Conservation (phyloP, 495 filamentous ascomycete genomes). For the Aspergillus sparsus region DNA sequence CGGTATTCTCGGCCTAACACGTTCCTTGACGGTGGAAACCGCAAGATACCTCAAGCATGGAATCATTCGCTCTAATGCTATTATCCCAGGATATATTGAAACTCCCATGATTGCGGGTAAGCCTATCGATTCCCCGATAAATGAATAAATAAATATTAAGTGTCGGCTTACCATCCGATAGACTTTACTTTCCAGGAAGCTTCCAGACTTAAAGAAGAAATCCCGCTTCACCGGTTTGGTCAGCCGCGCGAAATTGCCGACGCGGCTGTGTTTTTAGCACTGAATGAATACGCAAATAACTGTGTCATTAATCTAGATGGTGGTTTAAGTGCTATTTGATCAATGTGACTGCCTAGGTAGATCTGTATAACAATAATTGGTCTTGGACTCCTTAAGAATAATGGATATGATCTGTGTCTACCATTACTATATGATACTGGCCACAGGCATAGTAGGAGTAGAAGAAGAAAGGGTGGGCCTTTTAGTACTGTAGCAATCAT, state of each 20-base stretch:
- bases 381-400: not conserved
- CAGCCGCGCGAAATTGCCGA: conserved; percentile 72
- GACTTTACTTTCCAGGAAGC: conserved; percentile 41
- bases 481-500: too few species aligned
- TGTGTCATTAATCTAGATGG: conserved; percentile 86
- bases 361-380: not conserved
- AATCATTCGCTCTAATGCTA: conserved; percentile 71
- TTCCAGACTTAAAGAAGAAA: conserved; percentile 41
- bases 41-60: conserved; percentile 35
- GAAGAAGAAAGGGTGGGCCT: too few species aligned
- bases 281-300: conserved; percentile 78
- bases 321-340: conserved; percentile 67
- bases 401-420: not conserved
- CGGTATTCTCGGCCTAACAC: conserved; percentile 73
- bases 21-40: conserved; percentile 66
- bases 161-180: conserved; percentile 12
- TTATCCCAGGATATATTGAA: conserved; percentile 81
- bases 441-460: too few species aligned
- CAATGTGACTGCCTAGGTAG: too few species aligned
- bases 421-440: too few species aligned
- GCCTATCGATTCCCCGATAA: conserved; percentile 14
- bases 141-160: not conserved
- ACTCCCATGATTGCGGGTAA: conserved; percentile 75
- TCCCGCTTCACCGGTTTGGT: conserved; percentile 73
- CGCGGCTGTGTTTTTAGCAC: conserved; percentile 75